Evolutionary conservation across 108 stramenopile genomes (phyloP).

Genomic region (Aureococcus anophagefferens): DNA sequence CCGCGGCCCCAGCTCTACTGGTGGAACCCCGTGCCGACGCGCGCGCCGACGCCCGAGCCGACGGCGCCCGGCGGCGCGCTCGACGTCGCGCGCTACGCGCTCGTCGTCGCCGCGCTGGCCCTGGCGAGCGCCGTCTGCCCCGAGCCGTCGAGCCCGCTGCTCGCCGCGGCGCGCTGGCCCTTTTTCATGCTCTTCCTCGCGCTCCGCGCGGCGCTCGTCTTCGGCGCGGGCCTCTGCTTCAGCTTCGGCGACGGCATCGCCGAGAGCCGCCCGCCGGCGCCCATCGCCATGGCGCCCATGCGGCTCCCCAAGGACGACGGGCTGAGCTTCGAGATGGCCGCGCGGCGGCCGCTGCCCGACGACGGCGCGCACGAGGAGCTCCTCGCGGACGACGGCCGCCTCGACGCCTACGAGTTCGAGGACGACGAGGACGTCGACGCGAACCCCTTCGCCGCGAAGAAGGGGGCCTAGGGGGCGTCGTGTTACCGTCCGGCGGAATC

Average conservation of each 20-base stretch:
- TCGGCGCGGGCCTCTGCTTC: background rate
- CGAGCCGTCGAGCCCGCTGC: background rate
- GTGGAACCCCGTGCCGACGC: too few relatives aligned
- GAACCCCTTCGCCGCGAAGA: too few relatives aligned
- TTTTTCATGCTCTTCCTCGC: background rate
- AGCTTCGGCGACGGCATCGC: background rate
- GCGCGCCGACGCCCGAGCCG: background rate
- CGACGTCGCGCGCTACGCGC: background rate
- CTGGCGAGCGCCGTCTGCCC: background rate
- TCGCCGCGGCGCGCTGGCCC: background rate
- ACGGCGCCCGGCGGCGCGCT: background rate
- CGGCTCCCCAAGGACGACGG: too few relatives aligned
- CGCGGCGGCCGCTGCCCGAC: too few relatives aligned
- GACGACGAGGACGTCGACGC: too few relatives aligned
- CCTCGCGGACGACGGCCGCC: too few relatives aligned
- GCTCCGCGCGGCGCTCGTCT: background rate
- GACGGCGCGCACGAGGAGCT: too few relatives aligned
- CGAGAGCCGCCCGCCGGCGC: background rate
- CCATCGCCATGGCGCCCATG: background rate
- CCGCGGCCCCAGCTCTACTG: background rate
- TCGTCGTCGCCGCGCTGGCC: background rate
- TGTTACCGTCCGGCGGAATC: too few relatives aligned
- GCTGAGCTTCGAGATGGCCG: too few relatives aligned
- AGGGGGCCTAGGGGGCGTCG: too few relatives aligned
- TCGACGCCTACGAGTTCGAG: too few relatives aligned